Percentiles rank a stretch among this genome's conserved stretches.
Evolutionary conservation across 768 basidiomycete species (phyloP).

Genomic region (Lactifluus volemus): DNA sequence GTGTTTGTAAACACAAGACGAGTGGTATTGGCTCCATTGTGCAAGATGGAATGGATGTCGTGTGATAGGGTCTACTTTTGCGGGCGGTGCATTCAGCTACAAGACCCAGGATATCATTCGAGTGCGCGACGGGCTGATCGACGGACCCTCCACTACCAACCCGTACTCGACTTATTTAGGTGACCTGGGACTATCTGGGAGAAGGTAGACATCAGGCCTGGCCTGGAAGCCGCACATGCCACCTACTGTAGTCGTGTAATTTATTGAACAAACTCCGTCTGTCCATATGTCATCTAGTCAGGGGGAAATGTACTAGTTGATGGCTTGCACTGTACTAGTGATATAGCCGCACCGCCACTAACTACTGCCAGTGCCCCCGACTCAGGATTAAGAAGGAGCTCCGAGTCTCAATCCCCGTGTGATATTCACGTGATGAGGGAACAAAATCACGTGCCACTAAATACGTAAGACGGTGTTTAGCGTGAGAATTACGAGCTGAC

Average conservation of each 20-base stretch:
- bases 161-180: no score
- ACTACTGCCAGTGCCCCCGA: not conserved
- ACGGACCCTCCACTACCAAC: no score
- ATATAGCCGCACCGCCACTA: not conserved
- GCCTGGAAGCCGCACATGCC: not conserved
- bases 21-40: constrained; percentile 31
- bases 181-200: no score
- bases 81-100: constrained; percentile 40
- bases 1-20: constrained; percentile 41
- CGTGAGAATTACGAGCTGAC: no score
- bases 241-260: not conserved
- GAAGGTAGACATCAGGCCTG: no score
- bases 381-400: constrained; percentile 1
- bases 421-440: not conserved
- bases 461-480: no score
- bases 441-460: not conserved
- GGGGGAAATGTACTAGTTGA: constrained; percentile 20
- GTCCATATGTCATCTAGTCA: constrained; percentile 12
- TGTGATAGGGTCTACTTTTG: constrained; percentile 65
- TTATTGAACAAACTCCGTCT: not conserved
- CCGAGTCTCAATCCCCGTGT: no score
- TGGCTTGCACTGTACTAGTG: constrained; percentile 1
- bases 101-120: no score
- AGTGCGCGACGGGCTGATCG: no score
- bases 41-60: constrained; percentile 39